Base-by-base conservation (phyloP, 2,329 filamentous ascomycete species). In the Aspergillus sp. region DNA sequence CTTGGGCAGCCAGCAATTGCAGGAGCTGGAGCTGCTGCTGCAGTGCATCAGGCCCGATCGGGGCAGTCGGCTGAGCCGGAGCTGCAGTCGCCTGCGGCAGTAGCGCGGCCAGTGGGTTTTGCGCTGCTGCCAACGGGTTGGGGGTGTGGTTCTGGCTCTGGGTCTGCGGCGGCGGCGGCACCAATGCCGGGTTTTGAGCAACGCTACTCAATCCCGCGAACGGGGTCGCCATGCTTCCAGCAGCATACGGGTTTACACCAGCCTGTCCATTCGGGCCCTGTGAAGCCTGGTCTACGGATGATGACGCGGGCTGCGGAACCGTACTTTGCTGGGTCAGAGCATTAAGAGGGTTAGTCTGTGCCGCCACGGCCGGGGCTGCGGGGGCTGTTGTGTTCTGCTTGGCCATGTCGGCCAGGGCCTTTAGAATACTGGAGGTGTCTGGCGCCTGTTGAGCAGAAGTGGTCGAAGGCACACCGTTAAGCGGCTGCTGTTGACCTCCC, bases 341-440 rank as follows among this genome's bases (percentile, higher is more conserved):
- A 78, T 77, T 82, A 72, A 78, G 76, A 66, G 78, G 73, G 70
- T 78, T 81, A 71, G 73, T 66, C 60, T 73, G 74, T 19, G 77
- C 73, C 52, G 73, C 65, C 52, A 74, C 69, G 27, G 71, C 66
- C 21, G 78, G 69, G 23, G 75, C 69, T 61, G 75, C 66, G 55
- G 83, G 78, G 50, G 81, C 77, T 39, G 82, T 77, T 62, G 85
- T 85, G 73, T 88, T 92, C 75, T 91, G 89, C 65, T 90, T 89
- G 41, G 90, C 90, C 78, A 95, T 90, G 71, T 90, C 91, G 65
- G 90, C 90, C 64, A 95, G 83, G 48, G 89, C 89, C 73, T 90
- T 90, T 77, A 93, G 82, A 68, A 95, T 92, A 66, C 87, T 83
- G 42, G 83, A 83, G 36, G 83, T 85, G 66, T 84, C 88, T 62